These are phyloP conservation scores for Phaeomoniella chlamydospora DNA, from an alignment of 2,329 filamentous ascomycete genomes.

Conservation along the genomic window DNA sequence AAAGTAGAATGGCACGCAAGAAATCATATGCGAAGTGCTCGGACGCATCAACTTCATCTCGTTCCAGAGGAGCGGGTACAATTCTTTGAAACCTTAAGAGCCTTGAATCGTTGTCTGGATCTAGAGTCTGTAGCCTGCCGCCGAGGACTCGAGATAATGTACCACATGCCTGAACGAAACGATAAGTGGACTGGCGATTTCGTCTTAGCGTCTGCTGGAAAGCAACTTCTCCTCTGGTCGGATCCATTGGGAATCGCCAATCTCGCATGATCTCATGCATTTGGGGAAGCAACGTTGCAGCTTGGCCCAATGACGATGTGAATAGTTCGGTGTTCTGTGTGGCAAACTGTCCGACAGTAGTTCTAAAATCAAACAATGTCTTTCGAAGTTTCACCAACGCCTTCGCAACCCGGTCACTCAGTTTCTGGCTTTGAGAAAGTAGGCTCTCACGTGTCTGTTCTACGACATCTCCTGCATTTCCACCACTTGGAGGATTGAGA, in stretches of 20 bases:
- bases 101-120: conserved; percentile 20
- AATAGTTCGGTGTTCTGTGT: conserved; percentile 22
- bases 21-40: conserved; percentile 51
- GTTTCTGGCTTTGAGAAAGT: conserved; percentile 35
- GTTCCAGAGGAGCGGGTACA: conserved; percentile 28
- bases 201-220: conserved; percentile 41
- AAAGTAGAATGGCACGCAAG: conserved; percentile 46
- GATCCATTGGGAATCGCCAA: conserved; percentile 47
- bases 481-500: conserved; percentile 20
- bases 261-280: conserved; percentile 40
- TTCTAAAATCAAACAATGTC: conserved; percentile 37
- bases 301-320: conserved; percentile 25
- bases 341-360: conserved; percentile 16
- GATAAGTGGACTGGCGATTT: conserved; percentile 39
- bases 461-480: conserved; percentile 17
- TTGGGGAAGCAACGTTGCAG: conserved; percentile 33
- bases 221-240: conserved; percentile 34
- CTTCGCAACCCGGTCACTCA: conserved; percentile 42
- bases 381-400: conserved; percentile 38
- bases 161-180: conserved; percentile 49
- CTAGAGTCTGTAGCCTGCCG: conserved; percentile 31
- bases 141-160: conserved; percentile 42
- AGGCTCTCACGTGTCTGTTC: conserved; percentile 28
- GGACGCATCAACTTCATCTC: conserved; percentile 19
- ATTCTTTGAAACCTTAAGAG: conserved; percentile 34